A percentile compares a stretch with the other conserved stretches of the same genome.
Conservation (phyloP, 345 rosid species). For the Populus ilicifolia region DNA sequence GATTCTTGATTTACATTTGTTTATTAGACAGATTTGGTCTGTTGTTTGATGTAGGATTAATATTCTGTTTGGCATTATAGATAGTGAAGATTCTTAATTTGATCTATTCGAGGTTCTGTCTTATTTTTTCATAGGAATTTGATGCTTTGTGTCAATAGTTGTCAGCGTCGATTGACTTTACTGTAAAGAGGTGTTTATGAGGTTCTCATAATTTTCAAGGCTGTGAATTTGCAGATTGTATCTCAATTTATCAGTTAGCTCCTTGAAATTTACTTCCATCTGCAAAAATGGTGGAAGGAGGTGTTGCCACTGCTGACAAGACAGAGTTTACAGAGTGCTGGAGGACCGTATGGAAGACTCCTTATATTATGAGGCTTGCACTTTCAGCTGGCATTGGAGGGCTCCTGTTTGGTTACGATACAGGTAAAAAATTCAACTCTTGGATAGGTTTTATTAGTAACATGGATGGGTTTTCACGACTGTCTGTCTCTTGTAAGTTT, state of each 20-base stretch:
- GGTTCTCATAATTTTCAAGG: neutral
- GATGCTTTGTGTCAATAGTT: neutral
- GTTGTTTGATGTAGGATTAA: neutral
- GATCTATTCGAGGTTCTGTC: neutral
- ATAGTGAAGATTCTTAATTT: neutral
- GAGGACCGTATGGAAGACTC: conserved; percentile 58
- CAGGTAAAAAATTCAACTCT: conserved; percentile 35
- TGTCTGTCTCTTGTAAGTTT: neutral
- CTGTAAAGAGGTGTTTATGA: no score
- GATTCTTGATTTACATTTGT: neutral
- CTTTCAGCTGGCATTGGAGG: conserved; percentile 95
- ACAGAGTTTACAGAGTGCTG: conserved; percentile 83
- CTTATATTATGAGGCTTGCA: conserved; percentile 80
- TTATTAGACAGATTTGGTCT: no score
- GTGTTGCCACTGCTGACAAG: conserved; percentile 44
- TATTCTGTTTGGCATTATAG: neutral
- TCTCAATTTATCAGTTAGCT: neutral
- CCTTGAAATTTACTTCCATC: neutral
- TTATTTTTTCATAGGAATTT: neutral
- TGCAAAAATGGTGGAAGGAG: conserved; percentile 70
- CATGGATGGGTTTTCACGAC: no score
- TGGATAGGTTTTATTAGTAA: neutral
- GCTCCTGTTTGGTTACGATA: conserved; percentile 89
- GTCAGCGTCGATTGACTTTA: neutral
- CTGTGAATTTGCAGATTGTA: neutral